Evolutionary conservation across 306 rosid genomes (phyloP).

Genomic region (Casuarina cunninghamiana): DNA sequence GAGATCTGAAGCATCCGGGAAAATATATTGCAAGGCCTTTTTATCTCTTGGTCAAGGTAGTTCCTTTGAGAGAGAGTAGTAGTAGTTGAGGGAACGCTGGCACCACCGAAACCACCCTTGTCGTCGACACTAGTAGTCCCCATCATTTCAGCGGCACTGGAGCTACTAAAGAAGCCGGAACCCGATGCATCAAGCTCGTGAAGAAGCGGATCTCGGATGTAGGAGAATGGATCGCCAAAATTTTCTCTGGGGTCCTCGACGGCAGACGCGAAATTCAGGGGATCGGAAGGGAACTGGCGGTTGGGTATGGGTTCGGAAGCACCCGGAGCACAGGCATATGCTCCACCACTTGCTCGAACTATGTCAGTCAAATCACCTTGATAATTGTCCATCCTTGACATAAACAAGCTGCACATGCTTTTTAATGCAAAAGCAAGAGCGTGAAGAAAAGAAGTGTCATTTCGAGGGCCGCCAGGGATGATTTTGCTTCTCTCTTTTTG

Average conservation of each 20-base stretch:
- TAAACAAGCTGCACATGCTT: slow-evolving; percentile 56
- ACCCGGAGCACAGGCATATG: slow-evolving; percentile 22
- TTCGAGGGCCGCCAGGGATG: neutral
- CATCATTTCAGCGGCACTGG: slow-evolving; percentile 26
- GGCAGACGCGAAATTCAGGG: slow-evolving; percentile 37
- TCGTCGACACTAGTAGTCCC: slow-evolving; percentile 10
- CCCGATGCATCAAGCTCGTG: slow-evolving; percentile 35
- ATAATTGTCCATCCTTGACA: slow-evolving; percentile 59
- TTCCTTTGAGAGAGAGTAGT: slow-evolving; percentile 21
- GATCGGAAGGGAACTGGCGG: slow-evolving; percentile 30
- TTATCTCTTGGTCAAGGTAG: slow-evolving; percentile 22
- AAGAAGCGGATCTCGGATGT: slow-evolving; percentile 70
- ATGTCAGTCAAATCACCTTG: slow-evolving; percentile 92
- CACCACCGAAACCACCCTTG: slow-evolving; percentile 6
- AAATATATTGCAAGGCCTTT: slow-evolving; percentile 53
- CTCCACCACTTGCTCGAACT: slow-evolving; percentile 47
- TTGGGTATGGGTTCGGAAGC: slow-evolving; percentile 18
- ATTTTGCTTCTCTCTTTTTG: neutral
- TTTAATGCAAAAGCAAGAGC: neutral
- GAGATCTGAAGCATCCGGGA: slow-evolving; percentile 92
- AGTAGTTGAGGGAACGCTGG: neutral
- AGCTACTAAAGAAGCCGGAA: slow-evolving; percentile 30
- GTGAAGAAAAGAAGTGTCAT: neutral
- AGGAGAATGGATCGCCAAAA: slow-evolving; percentile 81
- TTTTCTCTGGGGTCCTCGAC: slow-evolving; percentile 27